Evolutionary conservation across 2,329 filamentous ascomycete genomes (phyloP), one percentile per base, ranked within the genome.

Genomic region (Xylaria sp.): DNA sequence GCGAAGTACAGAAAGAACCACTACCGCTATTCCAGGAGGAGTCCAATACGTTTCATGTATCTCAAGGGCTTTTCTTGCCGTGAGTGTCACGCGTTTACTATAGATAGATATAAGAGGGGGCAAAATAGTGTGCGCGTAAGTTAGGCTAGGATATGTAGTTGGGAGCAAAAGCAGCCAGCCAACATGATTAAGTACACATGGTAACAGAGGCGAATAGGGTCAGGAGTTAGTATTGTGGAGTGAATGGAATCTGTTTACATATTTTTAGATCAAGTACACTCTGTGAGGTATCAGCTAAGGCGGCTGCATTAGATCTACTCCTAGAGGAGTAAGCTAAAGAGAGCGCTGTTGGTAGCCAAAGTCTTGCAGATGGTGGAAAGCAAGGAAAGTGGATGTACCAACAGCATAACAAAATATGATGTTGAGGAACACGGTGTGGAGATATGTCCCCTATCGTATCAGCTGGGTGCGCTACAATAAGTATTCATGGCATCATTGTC

Each of bases 261-360:
- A 66, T 62, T 69, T 65, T 65, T 65, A 68, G 61, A 44, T 23
- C n/a, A 41, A 31, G 46, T 65, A 44, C 13, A n/a, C 12, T 46
- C 15, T 3, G 25, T 9, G 13, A 56, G 18, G 34, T 39, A 41
- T 28, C 15, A 23, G 46, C 20, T 3, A 48, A 39, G 31, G n/a
- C 12, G 56, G n/a, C 9, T 39, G 23, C 31, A 25, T 63, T 20
- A 50, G 44, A 39, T 55, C 5, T 50, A 64, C 28, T n/a, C 31
- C 31, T 51, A 25, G 34, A 39, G 20, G 20, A 9, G 25, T 48
- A 64, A 41, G 31, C 39, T 13, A 44, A 54, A 18, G 20, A 20
- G 23, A n/a, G 20, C n/a, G 9, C 15, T 31, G 55, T 46, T 6
- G 28, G 2, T 31, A 18, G 12, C 51, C 34, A 7, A 50, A n/a